phyloP scores from a whole-genome alignment of 2,329 filamentous ascomycete genomes.

The Aspergillus eucalypticola region DNA sequence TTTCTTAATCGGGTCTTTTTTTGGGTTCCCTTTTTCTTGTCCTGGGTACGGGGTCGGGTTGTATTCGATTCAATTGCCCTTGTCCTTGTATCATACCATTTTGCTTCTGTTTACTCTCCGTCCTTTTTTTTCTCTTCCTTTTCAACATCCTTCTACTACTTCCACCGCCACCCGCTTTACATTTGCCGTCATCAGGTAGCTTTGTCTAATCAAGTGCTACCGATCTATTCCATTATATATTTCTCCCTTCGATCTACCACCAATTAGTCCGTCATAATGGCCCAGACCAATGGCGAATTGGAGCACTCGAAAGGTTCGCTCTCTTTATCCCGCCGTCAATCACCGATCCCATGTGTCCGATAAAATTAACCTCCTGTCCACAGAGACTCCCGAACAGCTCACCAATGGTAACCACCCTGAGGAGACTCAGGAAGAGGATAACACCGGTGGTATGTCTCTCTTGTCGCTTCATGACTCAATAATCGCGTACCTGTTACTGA shows the following conservation, averaged over 20 bases:
- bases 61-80: slow-evolving; percentile 35
- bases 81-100: slow-evolving; percentile 35
- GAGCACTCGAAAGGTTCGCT: slow-evolving; percentile 43
- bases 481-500: neutral
- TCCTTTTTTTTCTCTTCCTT: slow-evolving; percentile 4
- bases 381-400: slow-evolving; percentile 40
- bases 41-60: slow-evolving; percentile 39
- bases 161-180: slow-evolving; percentile 10
- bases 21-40: slow-evolving; percentile 25
- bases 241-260: slow-evolving; percentile 14
- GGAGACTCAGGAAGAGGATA: slow-evolving; percentile 37
- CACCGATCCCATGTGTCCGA: neutral
- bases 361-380: slow-evolving; percentile 19
- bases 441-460: slow-evolving; percentile 35
- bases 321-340: neutral
- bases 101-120: slow-evolving; percentile 15
- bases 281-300: slow-evolving; percentile 41
- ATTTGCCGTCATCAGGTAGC: slow-evolving; percentile 23
- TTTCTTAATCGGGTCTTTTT: slow-evolving; percentile 14
- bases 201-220: neutral
- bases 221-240: neutral
- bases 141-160: slow-evolving; percentile 14
- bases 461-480: neutral
- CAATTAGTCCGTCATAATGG: slow-evolving; percentile 34
- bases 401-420: slow-evolving; percentile 38